phyloP scores from a whole-genome alignment of 805 yeast genomes.

The Metschnikowia orientalis region DNA sequence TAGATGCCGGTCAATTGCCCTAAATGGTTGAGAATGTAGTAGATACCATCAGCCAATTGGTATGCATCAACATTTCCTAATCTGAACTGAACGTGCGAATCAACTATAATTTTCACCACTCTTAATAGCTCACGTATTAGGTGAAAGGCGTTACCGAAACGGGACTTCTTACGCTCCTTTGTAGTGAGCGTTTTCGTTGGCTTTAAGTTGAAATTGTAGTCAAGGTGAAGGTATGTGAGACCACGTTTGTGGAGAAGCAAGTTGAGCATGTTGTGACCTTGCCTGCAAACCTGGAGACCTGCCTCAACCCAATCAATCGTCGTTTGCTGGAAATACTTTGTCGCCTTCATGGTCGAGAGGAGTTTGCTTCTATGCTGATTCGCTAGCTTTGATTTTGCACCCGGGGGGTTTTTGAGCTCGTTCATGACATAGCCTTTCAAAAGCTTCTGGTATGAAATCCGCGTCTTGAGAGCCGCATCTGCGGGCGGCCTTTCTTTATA shows the following conservation, averaged over 20 bases:
- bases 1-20: slow-evolving; percentile 97
- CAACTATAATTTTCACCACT: slow-evolving; percentile 81
- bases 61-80: slow-evolving; percentile 88
- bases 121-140: slow-evolving; percentile 83
- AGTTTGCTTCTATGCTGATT: slow-evolving; percentile 52
- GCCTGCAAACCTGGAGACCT: slow-evolving; percentile 87
- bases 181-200: slow-evolving; percentile 96
- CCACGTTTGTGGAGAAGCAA: slow-evolving; percentile 87
- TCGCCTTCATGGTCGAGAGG: slow-evolving; percentile 60
- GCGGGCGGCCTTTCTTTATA: slow-evolving; percentile 64
- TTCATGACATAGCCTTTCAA: slow-evolving; percentile 70
- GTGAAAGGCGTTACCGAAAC: slow-evolving; percentile 97
- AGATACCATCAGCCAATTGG: slow-evolving; percentile 91
- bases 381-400: slow-evolving; percentile 28
- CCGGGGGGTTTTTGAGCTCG: slow-evolving; percentile 51
- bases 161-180: slow-evolving; percentile 89
- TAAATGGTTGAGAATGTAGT: slow-evolving; percentile 85
- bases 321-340: slow-evolving; percentile 88
- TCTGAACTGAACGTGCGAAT: slow-evolving; percentile 87
- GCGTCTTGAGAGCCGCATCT: slow-evolving; percentile 66
- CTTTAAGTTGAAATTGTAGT: slow-evolving; percentile 90
- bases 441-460: slow-evolving; percentile 87
- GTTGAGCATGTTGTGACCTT: slow-evolving; percentile 92
- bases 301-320: slow-evolving; percentile 98
- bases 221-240: slow-evolving; percentile 85